phyloP scores from a whole-genome alignment of 257 asterid genomes.

The Rhazya stricta region DNA sequence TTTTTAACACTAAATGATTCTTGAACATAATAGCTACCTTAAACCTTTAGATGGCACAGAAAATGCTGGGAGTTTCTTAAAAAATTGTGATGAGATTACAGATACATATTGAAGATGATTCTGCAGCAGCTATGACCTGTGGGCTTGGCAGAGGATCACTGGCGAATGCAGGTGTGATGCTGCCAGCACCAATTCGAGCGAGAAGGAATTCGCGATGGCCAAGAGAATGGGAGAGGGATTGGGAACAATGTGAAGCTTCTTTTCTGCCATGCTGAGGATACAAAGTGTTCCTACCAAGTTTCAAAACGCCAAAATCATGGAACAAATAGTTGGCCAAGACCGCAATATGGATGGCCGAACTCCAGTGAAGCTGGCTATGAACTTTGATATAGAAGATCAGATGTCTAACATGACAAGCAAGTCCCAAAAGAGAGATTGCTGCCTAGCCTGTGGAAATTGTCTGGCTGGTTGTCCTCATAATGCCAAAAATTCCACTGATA shows the following conservation, averaged over 20 bases:
- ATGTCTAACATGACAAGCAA: slow-evolving; percentile 8
- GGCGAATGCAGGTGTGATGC: slow-evolving; percentile 48
- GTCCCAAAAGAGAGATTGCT: slow-evolving; percentile 22
- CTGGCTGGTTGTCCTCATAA: slow-evolving; percentile 56
- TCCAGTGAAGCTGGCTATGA: slow-evolving; percentile 36
- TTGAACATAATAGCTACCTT: too few species aligned
- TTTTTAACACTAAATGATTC: neutral
- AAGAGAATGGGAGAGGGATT: slow-evolving; percentile 46
- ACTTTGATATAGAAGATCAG: slow-evolving; percentile 33
- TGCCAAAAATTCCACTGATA: slow-evolving; percentile 48
- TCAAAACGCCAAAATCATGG: slow-evolving; percentile 36
- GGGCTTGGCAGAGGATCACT: slow-evolving; percentile 68
- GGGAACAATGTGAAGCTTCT: slow-evolving; percentile 41
- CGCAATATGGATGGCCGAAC: slow-evolving; percentile 6
- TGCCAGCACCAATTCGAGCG: slow-evolving; percentile 35
- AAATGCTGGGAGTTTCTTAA: neutral
- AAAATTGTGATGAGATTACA: slow-evolving; percentile 5
- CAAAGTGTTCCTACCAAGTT: slow-evolving; percentile 40
- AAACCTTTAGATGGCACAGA: neutral
- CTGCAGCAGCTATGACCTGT: slow-evolving; percentile 44
- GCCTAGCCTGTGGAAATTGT: slow-evolving; percentile 62
- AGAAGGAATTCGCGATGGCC: slow-evolving; percentile 50
- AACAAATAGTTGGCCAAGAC: slow-evolving; percentile 23
- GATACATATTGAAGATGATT: slow-evolving; percentile 38
- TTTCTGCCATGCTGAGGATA: slow-evolving; percentile 39